phyloP scores from a whole-genome alignment of 768 basidiomycete genomes.

The Mycena amicta region DNA sequence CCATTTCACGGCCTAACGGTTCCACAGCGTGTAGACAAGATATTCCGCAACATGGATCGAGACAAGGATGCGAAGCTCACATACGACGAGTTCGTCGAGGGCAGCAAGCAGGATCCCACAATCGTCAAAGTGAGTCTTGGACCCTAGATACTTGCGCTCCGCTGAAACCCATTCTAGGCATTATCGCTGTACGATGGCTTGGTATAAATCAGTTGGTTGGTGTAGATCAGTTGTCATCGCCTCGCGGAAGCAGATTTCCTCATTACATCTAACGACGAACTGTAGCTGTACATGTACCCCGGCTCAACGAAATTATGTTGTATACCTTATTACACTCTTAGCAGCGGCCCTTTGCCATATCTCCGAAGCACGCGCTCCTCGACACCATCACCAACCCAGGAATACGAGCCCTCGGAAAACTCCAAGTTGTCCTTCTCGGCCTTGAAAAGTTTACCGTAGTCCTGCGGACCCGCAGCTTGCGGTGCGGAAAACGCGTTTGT shows the following conservation, averaged over 20 bases:
- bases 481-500: constrained; percentile 66
- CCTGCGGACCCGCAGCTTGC: constrained; percentile 64
- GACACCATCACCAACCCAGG: constrained; percentile 80
- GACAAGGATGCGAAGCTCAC: constrained; percentile 93
- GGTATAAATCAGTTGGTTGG: constrained; percentile 52
- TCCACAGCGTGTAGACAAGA: constrained; percentile 92
- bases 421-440: constrained; percentile 92
- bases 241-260: constrained; percentile 10
- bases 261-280: constrained; percentile 22
- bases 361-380: constrained; percentile 77
- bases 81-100: constrained; percentile 97
- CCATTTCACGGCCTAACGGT: not conserved
- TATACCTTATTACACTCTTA: too few relatives aligned
- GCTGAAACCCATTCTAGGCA: constrained; percentile 56
- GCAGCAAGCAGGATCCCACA: constrained; percentile 97
- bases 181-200: constrained; percentile 94
- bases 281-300: constrained; percentile 29
- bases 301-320: not conserved
- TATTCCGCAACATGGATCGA: constrained; percentile 96
- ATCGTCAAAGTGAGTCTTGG: constrained; percentile 85
- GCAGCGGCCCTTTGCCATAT: constrained; percentile 66
- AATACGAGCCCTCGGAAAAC: constrained; percentile 84
- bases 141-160: constrained; percentile 3
- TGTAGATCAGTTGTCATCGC: too few relatives aligned
- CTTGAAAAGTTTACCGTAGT: constrained; percentile 88